Conservation (phyloP, 164 flowering plant genomes). For the Paratinospora sagittata region DNA sequence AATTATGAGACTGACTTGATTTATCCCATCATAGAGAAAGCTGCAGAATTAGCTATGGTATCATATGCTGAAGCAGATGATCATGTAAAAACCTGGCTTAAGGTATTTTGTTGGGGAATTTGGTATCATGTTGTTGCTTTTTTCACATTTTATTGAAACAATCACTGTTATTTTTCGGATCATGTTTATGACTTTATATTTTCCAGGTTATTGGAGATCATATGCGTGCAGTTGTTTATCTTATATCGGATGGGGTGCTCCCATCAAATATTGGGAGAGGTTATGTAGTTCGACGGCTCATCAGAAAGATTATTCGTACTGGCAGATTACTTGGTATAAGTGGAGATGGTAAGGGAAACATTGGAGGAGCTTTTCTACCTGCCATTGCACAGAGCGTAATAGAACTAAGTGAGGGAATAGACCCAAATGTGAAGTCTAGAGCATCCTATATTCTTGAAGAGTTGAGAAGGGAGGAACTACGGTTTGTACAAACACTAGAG, state of each 20-base stretch:
- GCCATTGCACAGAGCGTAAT: constrained; percentile 71
- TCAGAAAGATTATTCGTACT: too few relatives aligned
- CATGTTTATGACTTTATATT: too few relatives aligned
- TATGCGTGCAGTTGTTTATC: too few relatives aligned
- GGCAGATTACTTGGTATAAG: too few relatives aligned
- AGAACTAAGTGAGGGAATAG: constrained; percentile 59
- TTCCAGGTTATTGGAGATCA: too few relatives aligned
- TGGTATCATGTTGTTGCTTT: not conserved
- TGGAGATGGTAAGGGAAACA: constrained; percentile 43
- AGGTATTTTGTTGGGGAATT: constrained; percentile 38
- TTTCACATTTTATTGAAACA: too few relatives aligned
- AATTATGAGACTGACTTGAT: too few relatives aligned
- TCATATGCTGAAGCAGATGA: constrained; percentile 62
- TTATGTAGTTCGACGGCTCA: too few relatives aligned
- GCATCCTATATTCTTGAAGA: constrained; percentile 69
- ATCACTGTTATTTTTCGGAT: too few relatives aligned
- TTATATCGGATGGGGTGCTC: too few relatives aligned
- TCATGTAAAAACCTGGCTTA: constrained; percentile 53
- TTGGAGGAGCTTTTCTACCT: constrained; percentile 72
- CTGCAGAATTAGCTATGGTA: constrained; percentile 59
- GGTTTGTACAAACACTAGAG: constrained; percentile 81
- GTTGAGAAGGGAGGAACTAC: constrained; percentile 74
- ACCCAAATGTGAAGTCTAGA: constrained; percentile 56
- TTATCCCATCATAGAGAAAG: too few relatives aligned
- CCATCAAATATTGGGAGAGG: too few relatives aligned